Percentiles rank a stretch among this genome's conserved stretches.
These are phyloP conservation scores for Rubroboletus pulcherrimus DNA, from an alignment of 768 basidiomycete species.

Conservation along the genomic window DNA sequence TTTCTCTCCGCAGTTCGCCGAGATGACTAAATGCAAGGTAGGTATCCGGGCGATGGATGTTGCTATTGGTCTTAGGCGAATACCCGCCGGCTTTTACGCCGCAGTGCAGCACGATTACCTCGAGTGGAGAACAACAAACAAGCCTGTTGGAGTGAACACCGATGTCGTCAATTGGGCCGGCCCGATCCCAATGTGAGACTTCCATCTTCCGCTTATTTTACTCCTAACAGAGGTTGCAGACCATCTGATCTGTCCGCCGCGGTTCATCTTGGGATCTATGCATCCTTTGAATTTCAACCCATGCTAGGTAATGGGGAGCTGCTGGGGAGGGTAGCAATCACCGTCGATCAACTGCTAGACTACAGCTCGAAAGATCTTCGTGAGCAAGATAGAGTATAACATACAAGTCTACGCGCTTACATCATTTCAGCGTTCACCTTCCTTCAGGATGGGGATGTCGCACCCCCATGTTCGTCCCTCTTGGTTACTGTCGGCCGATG, in stretches of 20 bases:
- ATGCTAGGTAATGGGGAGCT: not conserved
- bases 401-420: not conserved
- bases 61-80: not conserved
- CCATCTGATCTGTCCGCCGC: not conserved
- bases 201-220: not conserved
- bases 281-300: not conserved
- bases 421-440: not conserved
- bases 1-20: not conserved
- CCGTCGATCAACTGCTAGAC: not conserved
- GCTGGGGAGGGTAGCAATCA: not conserved
- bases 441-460: not conserved
- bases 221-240: not conserved
- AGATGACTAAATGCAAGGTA: not conserved
- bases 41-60: not conserved
- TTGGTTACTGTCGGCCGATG: no score
- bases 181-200: conserved; percentile 1
- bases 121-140: not conserved
- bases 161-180: not conserved
- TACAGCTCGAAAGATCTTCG: not conserved
- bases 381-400: not conserved
- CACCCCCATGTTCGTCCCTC: not conserved
- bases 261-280: not conserved
- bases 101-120: not conserved
- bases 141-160: not conserved
- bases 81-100: not conserved